Conservation (phyloP, 495 filamentous ascomycete species). For the Pyrenula massariospora region DNA sequence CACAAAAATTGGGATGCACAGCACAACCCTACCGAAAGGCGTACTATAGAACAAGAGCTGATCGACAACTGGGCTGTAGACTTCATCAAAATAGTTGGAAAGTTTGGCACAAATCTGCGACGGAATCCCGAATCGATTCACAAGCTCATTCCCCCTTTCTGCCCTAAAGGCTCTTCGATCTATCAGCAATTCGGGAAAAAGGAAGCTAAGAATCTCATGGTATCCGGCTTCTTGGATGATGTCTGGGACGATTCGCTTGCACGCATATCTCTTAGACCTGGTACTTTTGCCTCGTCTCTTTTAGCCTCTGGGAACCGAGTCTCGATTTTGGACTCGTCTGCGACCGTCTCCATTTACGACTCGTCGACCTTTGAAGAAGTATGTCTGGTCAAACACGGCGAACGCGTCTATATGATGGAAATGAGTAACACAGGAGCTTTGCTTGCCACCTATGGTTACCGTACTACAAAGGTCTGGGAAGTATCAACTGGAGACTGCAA, state of each 20-base stretch:
- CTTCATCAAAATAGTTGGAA: constrained; percentile 23
- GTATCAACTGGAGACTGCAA: constrained; percentile 7
- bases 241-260: constrained; percentile 17
- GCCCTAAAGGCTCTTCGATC: constrained; percentile 15
- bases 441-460: constrained; percentile 12
- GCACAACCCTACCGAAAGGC: constrained; percentile 4
- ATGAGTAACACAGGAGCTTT: constrained; percentile 4
- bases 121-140: constrained; percentile 22
- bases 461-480: constrained; percentile 7
- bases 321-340: constrained; percentile 9
- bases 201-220: constrained; percentile 1
- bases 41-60: constrained; percentile 10
- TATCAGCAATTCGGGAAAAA: constrained; percentile 7
- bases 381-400: constrained; percentile 9
- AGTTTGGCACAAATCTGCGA: constrained; percentile 18
- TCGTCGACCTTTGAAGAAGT: constrained; percentile 7
- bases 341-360: constrained; percentile 9
- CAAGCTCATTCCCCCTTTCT: constrained; percentile 22
- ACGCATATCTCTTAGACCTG: constrained; percentile 4
- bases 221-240: constrained; percentile 7
- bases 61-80: constrained; percentile 28
- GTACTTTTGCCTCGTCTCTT: constrained; percentile 5
- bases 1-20: constrained; percentile 4
- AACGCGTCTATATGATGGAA: constrained; percentile 9
- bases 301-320: constrained; percentile 6